Evolutionary conservation across 2,329 filamentous ascomycete genomes (phyloP), one percentile per base, ranked within the genome.

Genomic region (Huntiella savannae): DNA sequence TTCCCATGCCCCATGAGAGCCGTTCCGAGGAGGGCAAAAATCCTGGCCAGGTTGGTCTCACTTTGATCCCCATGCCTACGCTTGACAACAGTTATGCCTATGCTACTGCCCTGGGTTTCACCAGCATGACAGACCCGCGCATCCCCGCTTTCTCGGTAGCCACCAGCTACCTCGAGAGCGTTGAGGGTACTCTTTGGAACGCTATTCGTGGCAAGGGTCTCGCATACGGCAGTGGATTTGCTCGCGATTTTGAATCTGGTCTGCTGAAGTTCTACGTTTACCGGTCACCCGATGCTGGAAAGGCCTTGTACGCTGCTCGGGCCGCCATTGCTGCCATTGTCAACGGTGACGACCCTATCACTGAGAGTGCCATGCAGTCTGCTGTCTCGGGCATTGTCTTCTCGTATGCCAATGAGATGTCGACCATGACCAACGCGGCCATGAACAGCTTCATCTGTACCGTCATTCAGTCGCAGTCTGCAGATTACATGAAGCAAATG

Each of bases 171-270:
- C 79, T 98, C 50, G 87, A 95, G 57, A 79, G 86, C 1, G 82
- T 92, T 13, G 91, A 98, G 61, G 91, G 91, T 0, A 91, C 91
- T 1, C 74, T 98, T 32, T 96, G 91, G 88, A 81, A 81, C 52
- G 84, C 85, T 0, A 82, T 96, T 42, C 84, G 91, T 40, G 91
- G 91, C 47, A 91, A 84, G 38, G 91, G 91, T 39, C 77, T 96
- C 45, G 91, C 91, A 0, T 98, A 98, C 57, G 87, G 87, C 45
- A 79, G 82, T 1, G 76, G 73, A 55, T 93, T 96, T 57, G 71
- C 71, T 39, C 78, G 82, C 40, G 81, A 84, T 56, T 65, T 83
- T 22, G 84, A 91, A 56, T 77, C 76, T 1, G 91, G 88, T 2
- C 75, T 82, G 43, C 65, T 95, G 44, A 79, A 83, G 51, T 92